Conservation (phyloP, 2,329 filamentous ascomycete genomes). For the Colletotrichum lindemuthianum region DNA sequence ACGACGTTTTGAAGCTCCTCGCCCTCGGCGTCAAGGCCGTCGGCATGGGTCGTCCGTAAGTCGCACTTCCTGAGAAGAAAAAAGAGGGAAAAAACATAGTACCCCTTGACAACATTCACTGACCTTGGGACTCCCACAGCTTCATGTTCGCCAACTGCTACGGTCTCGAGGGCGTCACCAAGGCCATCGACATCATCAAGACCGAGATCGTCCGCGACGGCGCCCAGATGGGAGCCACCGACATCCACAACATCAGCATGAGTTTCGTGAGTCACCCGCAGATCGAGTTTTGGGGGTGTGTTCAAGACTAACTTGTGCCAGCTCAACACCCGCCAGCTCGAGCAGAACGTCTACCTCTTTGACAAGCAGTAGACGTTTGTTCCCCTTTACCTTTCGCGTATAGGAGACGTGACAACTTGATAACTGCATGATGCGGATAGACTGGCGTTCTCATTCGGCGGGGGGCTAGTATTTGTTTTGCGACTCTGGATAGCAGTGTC, state of each 20-base stretch:
- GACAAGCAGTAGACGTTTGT: slow-evolving; percentile 8
- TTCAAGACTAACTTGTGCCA: neutral
- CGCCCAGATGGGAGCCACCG: slow-evolving; percentile 46
- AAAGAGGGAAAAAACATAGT: too few species aligned
- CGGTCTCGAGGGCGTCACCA: slow-evolving; percentile 57
- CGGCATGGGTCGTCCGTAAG: slow-evolving; percentile 53
- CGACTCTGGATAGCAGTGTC: neutral
- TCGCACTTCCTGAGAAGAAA: neutral
- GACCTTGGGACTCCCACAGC: neutral
- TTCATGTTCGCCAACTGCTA: slow-evolving; percentile 63
- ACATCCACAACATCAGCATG: slow-evolving; percentile 39
- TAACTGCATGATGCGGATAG: slow-evolving; percentile 8
- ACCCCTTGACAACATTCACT: neutral
- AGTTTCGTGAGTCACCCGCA: slow-evolving; percentile 31
- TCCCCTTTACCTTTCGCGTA: neutral
- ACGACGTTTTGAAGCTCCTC: slow-evolving; percentile 51
- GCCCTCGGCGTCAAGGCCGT: slow-evolving; percentile 52
- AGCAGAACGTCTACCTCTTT: slow-evolving; percentile 29
- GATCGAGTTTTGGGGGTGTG: too few species aligned
- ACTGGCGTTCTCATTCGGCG: slow-evolving; percentile 9
- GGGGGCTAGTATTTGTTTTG: neutral
- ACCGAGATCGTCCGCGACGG: slow-evolving; percentile 53
- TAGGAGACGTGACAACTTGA: neutral
- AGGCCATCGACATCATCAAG: slow-evolving; percentile 59
- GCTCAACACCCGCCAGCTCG: slow-evolving; percentile 32